phyloP scores from a whole-genome alignment of 352 stramenopile species.

The Hyaloperonospora brassicae region DNA sequence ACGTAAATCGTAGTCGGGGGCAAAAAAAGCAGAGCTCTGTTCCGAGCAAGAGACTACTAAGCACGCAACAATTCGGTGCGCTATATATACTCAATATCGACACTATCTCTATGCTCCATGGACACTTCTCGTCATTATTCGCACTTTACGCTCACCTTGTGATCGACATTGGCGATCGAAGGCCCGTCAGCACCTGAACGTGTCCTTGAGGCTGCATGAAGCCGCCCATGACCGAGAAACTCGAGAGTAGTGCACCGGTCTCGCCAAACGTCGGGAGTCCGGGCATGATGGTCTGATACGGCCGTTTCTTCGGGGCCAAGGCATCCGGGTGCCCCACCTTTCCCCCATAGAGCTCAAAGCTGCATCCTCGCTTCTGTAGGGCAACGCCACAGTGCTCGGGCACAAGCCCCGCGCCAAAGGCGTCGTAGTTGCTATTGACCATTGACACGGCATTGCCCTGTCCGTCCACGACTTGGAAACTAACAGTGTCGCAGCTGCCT shows the following conservation, averaged over 20 bases:
- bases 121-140: no score
- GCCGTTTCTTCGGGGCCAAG: constrained; percentile 86
- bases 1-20: no score
- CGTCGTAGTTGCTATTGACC: constrained; percentile 97
- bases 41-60: no score
- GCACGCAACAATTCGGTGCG: no score
- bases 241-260: constrained; percentile 87
- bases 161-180: no score
- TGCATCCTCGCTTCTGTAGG: constrained; percentile 94
- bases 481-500: constrained; percentile 87
- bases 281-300: constrained; percentile 99
- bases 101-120: no score
- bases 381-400: constrained; percentile 91
- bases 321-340: constrained; percentile 86
- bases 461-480: constrained; percentile 94
- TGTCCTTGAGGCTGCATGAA: constrained; percentile 98
- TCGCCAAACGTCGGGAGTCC: constrained; percentile 85
- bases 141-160: no score
- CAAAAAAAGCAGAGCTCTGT: no score
- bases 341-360: constrained; percentile 83
- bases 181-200: constrained; percentile 79
- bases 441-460: constrained; percentile 95
- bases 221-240: constrained; percentile 83
- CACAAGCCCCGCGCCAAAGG: constrained; percentile 94
- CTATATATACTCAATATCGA: no score